Percentiles rank a stretch among this genome's conserved stretches.
phyloP scores from a whole-genome alignment of 176 grass and related monocot species.

The Tillandsia fasciculata region DNA sequence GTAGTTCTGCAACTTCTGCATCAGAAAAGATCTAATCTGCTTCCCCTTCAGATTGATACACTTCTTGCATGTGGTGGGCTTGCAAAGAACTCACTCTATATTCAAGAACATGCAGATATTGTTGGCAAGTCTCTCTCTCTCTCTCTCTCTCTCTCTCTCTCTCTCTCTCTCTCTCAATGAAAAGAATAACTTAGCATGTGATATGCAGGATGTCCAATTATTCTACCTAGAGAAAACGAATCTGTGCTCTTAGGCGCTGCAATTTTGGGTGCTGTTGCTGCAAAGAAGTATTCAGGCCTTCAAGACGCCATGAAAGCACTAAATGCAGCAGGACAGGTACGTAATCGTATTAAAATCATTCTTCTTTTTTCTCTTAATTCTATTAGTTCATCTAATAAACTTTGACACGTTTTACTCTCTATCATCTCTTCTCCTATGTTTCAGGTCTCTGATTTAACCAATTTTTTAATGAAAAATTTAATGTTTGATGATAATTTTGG shows the following conservation, averaged over 20 bases:
- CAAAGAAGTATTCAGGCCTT: conserved; percentile 50
- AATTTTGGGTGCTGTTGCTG: conserved; percentile 85
- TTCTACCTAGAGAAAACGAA: conserved; percentile 86
- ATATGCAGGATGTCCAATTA: conserved; percentile 56
- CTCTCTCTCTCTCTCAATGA: not conserved
- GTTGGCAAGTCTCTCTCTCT: conserved; percentile 28
- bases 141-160: conserved; percentile 6
- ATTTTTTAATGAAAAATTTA: not conserved
- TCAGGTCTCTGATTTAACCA: no score
- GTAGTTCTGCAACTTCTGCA: not conserved
- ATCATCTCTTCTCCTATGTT: no score
- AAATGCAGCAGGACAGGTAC: conserved; percentile 77
- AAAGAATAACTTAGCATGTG: conserved; percentile 12
- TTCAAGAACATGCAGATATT: conserved; percentile 96
- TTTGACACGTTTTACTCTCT: no score
- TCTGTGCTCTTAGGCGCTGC: conserved; percentile 90
- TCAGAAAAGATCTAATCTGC: conserved; percentile 9
- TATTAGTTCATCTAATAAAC: no score
- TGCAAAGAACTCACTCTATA: conserved; percentile 75
- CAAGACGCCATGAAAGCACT: conserved; percentile 72
- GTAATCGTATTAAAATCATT: not conserved
- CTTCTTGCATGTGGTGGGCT: conserved; percentile 84
- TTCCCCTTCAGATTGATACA: conserved; percentile 58
- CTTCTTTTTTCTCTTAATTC: no score
- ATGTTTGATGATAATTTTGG: not conserved